These are phyloP conservation scores for Cryphonectria nitschkei DNA, from an alignment of 2,329 filamentous ascomycete genomes.

Conservation along the genomic window DNA sequence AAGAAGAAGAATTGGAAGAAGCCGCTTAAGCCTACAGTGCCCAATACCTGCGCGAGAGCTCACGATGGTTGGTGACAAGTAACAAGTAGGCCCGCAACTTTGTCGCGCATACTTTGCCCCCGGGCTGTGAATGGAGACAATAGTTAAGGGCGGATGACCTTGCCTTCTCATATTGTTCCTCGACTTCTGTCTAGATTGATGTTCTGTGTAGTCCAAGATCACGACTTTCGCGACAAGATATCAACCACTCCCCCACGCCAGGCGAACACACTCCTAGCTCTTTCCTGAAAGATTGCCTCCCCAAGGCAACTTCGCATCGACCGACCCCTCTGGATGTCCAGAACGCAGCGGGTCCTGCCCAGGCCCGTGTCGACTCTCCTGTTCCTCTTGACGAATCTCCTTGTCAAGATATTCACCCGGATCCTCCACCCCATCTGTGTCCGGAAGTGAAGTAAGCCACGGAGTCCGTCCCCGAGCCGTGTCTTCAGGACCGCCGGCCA, in stretches of 20 bases:
- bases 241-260: not conserved
- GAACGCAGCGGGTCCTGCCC: not conserved
- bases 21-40: not conserved
- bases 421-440: not conserved
- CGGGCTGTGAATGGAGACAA: not conserved
- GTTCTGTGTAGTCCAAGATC: not conserved
- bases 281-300: not conserved
- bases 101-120: not conserved
- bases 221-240: not conserved
- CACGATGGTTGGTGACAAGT: not conserved
- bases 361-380: not conserved
- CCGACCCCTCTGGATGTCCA: not conserved
- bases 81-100: not conserved
- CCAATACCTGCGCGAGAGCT: not conserved
- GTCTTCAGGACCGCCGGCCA: not conserved
- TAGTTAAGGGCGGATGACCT: not conserved
- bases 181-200: not conserved
- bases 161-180: not conserved
- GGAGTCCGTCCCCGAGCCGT: not conserved
- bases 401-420: not conserved
- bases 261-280: not conserved
- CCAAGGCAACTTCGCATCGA: not conserved
- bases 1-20: not conserved
- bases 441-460: not conserved
- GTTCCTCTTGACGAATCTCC: not conserved